Conservation (phyloP, 345 rosid species). For the Eucalyptus decipiens region DNA sequence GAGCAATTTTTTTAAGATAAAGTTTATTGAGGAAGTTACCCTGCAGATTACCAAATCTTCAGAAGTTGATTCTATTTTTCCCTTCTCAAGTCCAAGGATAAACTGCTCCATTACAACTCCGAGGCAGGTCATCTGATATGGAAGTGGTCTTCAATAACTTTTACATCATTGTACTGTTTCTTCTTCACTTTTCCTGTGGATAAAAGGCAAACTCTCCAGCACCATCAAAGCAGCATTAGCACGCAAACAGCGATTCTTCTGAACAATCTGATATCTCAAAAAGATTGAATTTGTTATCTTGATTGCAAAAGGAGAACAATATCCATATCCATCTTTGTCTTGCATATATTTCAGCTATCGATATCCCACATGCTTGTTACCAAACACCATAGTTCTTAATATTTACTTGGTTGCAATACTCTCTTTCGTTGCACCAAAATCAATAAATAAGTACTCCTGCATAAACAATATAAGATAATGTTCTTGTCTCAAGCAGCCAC, state of each 20-base stretch:
- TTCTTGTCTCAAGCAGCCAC: neutral
- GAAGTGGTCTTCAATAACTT: neutral
- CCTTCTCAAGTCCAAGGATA: neutral
- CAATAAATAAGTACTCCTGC: neutral
- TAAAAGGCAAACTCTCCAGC: neutral
- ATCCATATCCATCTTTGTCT: neutral
- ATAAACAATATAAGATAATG: neutral
- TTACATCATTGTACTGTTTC: neutral
- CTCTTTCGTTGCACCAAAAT: neutral
- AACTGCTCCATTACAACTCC: neutral
- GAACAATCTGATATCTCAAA: neutral
- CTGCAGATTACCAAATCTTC: neutral
- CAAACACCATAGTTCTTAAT: neutral
- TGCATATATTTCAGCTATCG: fast-evolving
- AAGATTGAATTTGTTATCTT: neutral
- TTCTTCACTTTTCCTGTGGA: neutral
- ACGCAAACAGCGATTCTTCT: neutral
- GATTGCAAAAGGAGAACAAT: neutral
- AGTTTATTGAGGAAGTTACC: neutral
- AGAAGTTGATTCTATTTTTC: neutral
- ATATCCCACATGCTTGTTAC: neutral
- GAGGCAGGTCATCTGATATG: neutral
- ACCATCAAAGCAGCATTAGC: neutral
- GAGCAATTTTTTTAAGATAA: neutral
- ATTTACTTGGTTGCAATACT: neutral